Conservation (phyloP, 352 stramenopile genomes). For the Phytopythium litorale region DNA sequence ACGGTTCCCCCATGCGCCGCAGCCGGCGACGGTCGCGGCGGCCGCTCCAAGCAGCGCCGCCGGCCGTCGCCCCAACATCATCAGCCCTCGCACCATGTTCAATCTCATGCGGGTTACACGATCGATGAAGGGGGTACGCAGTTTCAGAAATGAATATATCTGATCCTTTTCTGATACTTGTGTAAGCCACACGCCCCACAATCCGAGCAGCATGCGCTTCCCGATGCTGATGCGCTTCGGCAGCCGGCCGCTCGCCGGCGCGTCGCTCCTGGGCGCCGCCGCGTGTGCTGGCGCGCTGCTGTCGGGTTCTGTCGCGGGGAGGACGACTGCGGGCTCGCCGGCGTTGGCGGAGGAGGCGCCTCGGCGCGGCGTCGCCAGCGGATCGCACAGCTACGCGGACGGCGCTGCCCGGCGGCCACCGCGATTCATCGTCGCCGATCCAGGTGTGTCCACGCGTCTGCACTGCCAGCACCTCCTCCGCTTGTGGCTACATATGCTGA, state of each 20-base stretch:
- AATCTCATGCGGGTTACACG: background rate
- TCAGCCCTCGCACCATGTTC: background rate
- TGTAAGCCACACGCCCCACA: too few species aligned
- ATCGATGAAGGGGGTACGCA: too few species aligned
- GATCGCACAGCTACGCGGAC: conserved; percentile 1
- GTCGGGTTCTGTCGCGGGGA: background rate
- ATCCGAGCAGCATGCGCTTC: background rate
- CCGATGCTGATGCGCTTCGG: background rate
- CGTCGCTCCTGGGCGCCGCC: conserved; percentile 1
- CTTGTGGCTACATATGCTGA: too few species aligned
- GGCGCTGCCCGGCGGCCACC: background rate
- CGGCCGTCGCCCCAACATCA: background rate
- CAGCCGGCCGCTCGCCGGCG: background rate
- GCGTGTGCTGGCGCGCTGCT: background rate
- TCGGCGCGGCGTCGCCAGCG: background rate
- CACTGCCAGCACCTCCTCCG: background rate
- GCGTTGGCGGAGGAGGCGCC: background rate
- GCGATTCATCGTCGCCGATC: conserved; percentile 5
- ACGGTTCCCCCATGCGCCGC: background rate
- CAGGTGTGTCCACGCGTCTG: background rate
- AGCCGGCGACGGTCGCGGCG: background rate
- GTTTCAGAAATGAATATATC: too few species aligned
- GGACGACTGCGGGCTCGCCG: background rate
- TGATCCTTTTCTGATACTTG: too few species aligned
- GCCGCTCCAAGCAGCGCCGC: background rate